Evolutionary conservation across 352 stramenopile species (phyloP).

Genomic region (Globisporangium cederbergense): DNA sequence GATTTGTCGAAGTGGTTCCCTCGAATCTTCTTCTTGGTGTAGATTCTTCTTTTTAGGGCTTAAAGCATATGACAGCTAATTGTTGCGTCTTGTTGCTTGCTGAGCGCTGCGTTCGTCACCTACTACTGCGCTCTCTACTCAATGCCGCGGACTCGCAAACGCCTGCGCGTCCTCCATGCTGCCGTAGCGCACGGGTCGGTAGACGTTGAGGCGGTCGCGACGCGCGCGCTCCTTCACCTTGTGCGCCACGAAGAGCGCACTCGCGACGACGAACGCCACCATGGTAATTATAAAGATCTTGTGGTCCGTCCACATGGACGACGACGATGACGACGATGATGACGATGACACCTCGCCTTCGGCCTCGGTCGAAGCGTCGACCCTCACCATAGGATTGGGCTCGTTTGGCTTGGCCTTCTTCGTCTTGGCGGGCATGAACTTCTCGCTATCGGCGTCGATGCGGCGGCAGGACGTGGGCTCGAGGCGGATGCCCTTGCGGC

Average conservation of each 20-base stretch:
- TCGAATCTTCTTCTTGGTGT: too few relatives aligned
- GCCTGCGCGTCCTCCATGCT: conserved; percentile 32
- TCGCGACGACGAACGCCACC: conserved; percentile 21
- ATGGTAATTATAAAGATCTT: conserved; percentile 7
- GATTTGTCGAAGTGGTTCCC: too few relatives aligned
- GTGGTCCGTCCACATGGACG: conserved; percentile 11
- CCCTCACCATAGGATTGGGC: background rate
- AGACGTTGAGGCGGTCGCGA: conserved; percentile 29
- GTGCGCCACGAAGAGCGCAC: conserved; percentile 19
- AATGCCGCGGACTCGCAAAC: background rate
- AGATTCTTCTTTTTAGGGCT: too few relatives aligned
- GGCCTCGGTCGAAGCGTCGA: too few relatives aligned
- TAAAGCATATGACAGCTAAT: too few relatives aligned
- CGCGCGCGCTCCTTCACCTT: conserved; percentile 33
- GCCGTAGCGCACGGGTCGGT: conserved; percentile 38
- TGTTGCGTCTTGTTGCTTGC: too few relatives aligned
- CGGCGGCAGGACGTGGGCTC: conserved; percentile 51
- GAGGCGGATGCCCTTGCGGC: conserved; percentile 32
- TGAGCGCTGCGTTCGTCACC: too few relatives aligned
- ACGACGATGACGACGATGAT: background rate
- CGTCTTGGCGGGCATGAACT: conserved; percentile 8
- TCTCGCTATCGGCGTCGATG: conserved; percentile 59
- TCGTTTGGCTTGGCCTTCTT: too few relatives aligned
- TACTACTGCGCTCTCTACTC: background rate
- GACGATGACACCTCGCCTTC: background rate